Base-by-base conservation (phyloP, 2,329 filamentous ascomycete genomes). In the Hymenoscyphus fructigenus region DNA sequence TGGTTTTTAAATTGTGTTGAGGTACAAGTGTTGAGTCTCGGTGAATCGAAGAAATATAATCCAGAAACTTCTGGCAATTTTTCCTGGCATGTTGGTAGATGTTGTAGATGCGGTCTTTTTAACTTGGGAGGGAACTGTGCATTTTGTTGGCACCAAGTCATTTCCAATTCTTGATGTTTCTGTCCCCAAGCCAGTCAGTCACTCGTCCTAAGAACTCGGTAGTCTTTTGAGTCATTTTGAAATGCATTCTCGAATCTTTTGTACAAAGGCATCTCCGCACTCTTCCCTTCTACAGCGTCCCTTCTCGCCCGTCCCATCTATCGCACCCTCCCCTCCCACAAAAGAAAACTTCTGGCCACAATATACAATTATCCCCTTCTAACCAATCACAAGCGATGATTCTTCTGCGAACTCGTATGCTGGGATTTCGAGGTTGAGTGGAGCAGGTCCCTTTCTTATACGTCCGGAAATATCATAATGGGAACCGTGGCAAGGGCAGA, bases 381-480 rank as follows among this genome's bases (percentile, higher is more conserved):
- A 99, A 90, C 95, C 95, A 81, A 99, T 96, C 74, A 98, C 81
- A 73, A 99, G 84, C 82, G 88, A 89, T 78, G 86, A 88, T 14
- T 97, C 95, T 78, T 94, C 91, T 69, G 92, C 88, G 88, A 99
- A 98, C 76, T 91, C 92, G 85, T 97, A 97, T 76, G 81, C 79
- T 72, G 94, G 95, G 73, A 98, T 88, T 84, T 98, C 95, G 78
- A 99, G 88, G 86, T 99, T 99, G 77, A 99, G 88, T 72, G 95
- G 95, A 68, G 95, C 95, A 70, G 95, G 95, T 72, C 95, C 95
- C 87, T 92, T 97, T 85, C 95, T 90, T 87, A 97, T 92, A 82
- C 95, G 93, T 80, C 95, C 95, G 70, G 93, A 98, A 80, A 99
- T 98, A 80, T 99, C 95, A 88, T 99, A 99, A 86, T 99, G 95